Evolutionary conservation across 2,329 filamentous ascomycete species (phyloP).

Genomic region (Stachybotrys elegans): DNA sequence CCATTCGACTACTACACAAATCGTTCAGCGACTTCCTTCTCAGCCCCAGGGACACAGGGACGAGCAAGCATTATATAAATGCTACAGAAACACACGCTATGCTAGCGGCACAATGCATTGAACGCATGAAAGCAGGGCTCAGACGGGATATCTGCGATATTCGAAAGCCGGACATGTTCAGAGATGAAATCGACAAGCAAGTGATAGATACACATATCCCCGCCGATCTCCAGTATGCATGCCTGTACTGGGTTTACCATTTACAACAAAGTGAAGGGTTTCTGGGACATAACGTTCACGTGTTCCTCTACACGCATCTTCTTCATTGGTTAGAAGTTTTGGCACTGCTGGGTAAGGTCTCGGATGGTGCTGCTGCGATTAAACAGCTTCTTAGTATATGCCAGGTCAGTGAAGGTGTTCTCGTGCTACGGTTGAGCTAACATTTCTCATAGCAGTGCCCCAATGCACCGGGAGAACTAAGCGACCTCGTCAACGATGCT

Average conservation of each 20-base stretch:
- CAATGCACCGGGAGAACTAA: constrained; percentile 6
- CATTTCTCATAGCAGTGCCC: not conserved
- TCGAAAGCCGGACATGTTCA: no score
- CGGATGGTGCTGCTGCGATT: constrained; percentile 6
- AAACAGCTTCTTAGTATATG: constrained; percentile 1
- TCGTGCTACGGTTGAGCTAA: not conserved
- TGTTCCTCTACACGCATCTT: constrained; percentile 11
- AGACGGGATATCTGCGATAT: no score
- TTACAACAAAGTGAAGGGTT: constrained; percentile 8
- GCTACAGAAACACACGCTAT: no score
- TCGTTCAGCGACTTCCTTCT: no score
- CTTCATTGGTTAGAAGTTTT: constrained; percentile 14
- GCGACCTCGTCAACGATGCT: constrained; percentile 21
- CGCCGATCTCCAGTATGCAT: no score
- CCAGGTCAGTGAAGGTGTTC: constrained; percentile 3
- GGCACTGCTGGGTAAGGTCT: constrained; percentile 9
- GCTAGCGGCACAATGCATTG: no score
- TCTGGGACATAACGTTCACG: constrained; percentile 1
- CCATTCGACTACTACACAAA: no score
- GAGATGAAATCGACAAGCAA: no score
- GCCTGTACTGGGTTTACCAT: constrained; percentile 28
- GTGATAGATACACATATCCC: no score
- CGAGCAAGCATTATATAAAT: no score
- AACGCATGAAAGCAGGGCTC: no score
- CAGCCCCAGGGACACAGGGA: no score